These are phyloP conservation scores for Tulasnella sp. DNA, from an alignment of 768 basidiomycete genomes.

Conservation along the genomic window DNA sequence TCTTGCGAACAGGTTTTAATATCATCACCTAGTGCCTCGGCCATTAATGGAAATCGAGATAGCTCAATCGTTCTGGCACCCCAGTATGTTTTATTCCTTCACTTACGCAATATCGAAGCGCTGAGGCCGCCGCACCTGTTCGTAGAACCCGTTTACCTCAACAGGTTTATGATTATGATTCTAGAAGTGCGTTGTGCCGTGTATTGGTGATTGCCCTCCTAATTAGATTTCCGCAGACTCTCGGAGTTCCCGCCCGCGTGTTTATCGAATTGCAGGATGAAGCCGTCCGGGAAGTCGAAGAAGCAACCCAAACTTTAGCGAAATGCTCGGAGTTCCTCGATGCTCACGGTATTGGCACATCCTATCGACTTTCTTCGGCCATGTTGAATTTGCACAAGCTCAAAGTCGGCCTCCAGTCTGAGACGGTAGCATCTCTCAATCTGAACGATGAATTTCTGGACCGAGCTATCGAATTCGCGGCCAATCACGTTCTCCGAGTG, in stretches of 20 bases:
- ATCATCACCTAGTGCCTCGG: slow-evolving; percentile 30
- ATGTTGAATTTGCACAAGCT: slow-evolving; percentile 44
- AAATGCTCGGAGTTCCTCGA: slow-evolving; percentile 47
- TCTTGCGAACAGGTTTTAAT: no score
- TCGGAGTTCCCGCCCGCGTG: slow-evolving; percentile 48
- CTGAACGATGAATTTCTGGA: slow-evolving; percentile 43
- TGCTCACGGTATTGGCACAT: slow-evolving; percentile 47
- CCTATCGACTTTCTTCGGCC: slow-evolving; percentile 49
- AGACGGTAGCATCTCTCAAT: slow-evolving; percentile 28
- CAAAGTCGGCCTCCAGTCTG: slow-evolving; percentile 33
- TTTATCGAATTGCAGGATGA: slow-evolving; percentile 48
- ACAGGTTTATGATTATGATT: slow-evolving; percentile 55
- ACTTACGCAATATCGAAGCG: no score
- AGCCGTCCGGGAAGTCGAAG: slow-evolving; percentile 44
- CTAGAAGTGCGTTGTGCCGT: slow-evolving; percentile 37
- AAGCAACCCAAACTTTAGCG: slow-evolving; percentile 38
- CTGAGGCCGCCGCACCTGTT: no score
- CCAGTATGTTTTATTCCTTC: slow-evolving; percentile 34
- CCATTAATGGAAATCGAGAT: slow-evolving; percentile 49
- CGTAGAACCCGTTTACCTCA: slow-evolving; percentile 29
- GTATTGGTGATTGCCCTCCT: background rate
- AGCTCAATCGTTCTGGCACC: slow-evolving; percentile 54
- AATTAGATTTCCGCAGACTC: slow-evolving; percentile 38
- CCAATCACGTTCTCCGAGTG: slow-evolving; percentile 56
- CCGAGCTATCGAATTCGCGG: slow-evolving; percentile 45